Conservation (phyloP, 768 basidiomycete genomes). For the Suillus alpinus region DNA sequence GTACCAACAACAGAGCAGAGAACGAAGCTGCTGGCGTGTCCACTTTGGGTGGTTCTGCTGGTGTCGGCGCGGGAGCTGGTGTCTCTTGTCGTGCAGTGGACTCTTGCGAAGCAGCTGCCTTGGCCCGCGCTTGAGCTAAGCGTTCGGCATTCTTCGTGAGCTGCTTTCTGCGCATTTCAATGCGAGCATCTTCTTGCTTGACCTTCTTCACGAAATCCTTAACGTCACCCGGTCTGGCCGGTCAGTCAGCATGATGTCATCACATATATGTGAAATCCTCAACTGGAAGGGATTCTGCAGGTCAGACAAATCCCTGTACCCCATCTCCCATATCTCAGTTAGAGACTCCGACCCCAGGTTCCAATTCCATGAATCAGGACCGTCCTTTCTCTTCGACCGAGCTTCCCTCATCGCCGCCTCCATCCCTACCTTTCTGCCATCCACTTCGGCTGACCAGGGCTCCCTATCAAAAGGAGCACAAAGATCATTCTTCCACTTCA, state of each 20-base stretch:
- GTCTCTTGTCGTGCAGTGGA: slow-evolving; percentile 16
- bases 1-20: neutral
- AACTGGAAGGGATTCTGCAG: slow-evolving; percentile 68
- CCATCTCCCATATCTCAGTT: slow-evolving; percentile 84
- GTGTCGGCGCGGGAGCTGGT: slow-evolving; percentile 8
- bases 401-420: slow-evolving; percentile 57
- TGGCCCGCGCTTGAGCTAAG: slow-evolving; percentile 40
- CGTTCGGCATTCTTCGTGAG: slow-evolving; percentile 37
- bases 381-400: slow-evolving; percentile 54
- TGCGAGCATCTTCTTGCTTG: slow-evolving; percentile 62
- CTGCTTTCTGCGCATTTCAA: slow-evolving; percentile 47
- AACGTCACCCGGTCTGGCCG: slow-evolving; percentile 62
- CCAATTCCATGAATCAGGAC: slow-evolving; percentile 63
- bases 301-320: slow-evolving; percentile 62
- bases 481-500: slow-evolving; percentile 83
- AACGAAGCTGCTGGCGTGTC: slow-evolving; percentile 11
- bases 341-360: slow-evolving; percentile 64
- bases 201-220: slow-evolving; percentile 73
- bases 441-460: slow-evolving; percentile 51
- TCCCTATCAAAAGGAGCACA: slow-evolving; percentile 80
- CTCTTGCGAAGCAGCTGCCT: slow-evolving; percentile 36
- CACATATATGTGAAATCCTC: slow-evolving; percentile 23
- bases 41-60: slow-evolving; percentile 18
- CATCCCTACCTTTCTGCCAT: slow-evolving; percentile 50
- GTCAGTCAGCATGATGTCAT: slow-evolving; percentile 4